Conservation (phyloP, 345 rosid genomes). For the Crucihimalaya himalaica region DNA sequence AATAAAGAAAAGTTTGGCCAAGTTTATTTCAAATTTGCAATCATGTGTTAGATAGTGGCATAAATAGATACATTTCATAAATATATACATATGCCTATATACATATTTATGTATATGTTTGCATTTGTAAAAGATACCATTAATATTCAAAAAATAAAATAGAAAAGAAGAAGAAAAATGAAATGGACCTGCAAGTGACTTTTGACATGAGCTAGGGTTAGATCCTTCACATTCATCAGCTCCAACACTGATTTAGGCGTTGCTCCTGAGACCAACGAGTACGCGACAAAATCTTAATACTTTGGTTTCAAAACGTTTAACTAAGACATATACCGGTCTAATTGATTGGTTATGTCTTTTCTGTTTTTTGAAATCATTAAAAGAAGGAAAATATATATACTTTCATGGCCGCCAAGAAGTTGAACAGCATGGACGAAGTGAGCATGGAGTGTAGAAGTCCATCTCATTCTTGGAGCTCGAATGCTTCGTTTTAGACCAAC, state of each 20-base stretch:
- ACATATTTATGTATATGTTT: neutral
- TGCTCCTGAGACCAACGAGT: constrained; percentile 59
- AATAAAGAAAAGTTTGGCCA: constrained; percentile 35
- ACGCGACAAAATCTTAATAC: constrained; percentile 13
- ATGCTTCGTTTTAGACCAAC: constrained; percentile 56
- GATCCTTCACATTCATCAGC: constrained; percentile 99
- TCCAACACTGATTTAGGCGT: constrained; percentile 97
- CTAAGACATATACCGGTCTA: neutral
- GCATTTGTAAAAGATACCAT: constrained; percentile 6
- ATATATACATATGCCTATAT: neutral
- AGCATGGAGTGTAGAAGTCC: constrained; percentile 95
- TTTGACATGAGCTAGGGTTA: constrained; percentile 99
- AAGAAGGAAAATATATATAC: constrained; percentile 29
- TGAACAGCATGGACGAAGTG: constrained; percentile 96
- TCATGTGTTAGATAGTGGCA: constrained; percentile 34
- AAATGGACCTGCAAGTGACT: constrained; percentile 94
- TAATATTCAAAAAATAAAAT: neutral
- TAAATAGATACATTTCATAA: constrained; percentile 7
- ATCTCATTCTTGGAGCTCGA: constrained; percentile 98
- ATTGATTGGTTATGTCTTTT: neutral
- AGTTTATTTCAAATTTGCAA: constrained; percentile 43
- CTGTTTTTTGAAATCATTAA: neutral
- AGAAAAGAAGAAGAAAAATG: neutral
- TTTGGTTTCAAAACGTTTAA: constrained; percentile 20
- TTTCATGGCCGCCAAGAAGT: constrained; percentile 99